Evolutionary conservation across 768 basidiomycete genomes (phyloP), one percentile per base, ranked within the genome.

Genomic region (Mycena haematopus): DNA sequence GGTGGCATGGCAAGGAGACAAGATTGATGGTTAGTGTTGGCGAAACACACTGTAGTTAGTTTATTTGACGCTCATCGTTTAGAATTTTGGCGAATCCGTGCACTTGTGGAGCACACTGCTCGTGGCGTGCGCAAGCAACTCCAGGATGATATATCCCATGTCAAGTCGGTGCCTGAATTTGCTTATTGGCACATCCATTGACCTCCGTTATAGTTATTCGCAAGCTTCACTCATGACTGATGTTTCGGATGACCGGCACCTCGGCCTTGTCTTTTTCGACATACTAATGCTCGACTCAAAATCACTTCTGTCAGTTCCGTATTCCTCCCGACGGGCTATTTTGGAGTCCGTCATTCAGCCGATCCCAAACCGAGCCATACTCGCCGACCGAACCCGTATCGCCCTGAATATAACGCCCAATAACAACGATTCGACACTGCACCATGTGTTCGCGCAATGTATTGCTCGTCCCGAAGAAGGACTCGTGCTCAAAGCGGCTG

Each of bases 201-300:
- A 73, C 71, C 47, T 62, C 69, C 46, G 21, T 27, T 52, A 40
- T 25, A 74, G 73, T 27, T 62, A 62, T 54, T 73, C 76, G 11
- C 75, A 73, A 51, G 57, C 44, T 22, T 78, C 75, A 11, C 73
- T 77, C 68, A 62, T 73, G 24, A 78, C 75, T 44, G 70, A 75
- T 63, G 68, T 71, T 29, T 71, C 77, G 22, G 75, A 75, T 36
- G 70, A 60, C 11, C 81, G 86, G 2, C 89, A 88, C 63, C 84
- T 95, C 8, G 91, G 86, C 21, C 80, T 96, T 19, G 88, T 94
- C 14, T 96, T 95, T 77, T 97, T 96, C 69, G 95, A 97, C 69
- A 69, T 96, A 15, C 80, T 97, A 7, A 72, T 83, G n/a, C 76
- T 93, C 0, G 85, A 95, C 67, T 84, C 77, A n/a, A 68, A 73